Evolutionary conservation across 176 grass and related monocot species (phyloP).

Genomic region (Musa schizocarpa): DNA sequence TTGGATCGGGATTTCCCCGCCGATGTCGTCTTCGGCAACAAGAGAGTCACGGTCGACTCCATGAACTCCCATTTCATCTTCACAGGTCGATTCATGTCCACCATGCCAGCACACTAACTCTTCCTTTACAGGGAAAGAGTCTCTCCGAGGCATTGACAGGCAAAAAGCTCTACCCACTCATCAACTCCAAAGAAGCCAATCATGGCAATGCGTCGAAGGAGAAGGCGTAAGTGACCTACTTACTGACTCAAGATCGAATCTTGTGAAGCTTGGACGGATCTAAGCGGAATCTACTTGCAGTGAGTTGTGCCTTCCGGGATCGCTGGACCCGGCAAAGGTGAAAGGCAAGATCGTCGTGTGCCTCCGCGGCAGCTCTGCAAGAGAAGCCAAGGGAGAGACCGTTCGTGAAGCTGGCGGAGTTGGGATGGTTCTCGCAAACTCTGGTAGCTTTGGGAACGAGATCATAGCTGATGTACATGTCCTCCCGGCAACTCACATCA

Average conservation of each 20-base stretch:
- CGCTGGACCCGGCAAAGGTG: not conserved
- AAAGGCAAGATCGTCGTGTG: constrained; percentile 11
- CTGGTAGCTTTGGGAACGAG: not conserved
- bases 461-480: constrained; percentile 11
- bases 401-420: not conserved
- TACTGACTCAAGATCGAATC: no score
- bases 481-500: constrained; percentile 16
- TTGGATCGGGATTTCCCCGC: constrained; percentile 25
- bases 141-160: constrained; percentile 32
- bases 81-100: not conserved
- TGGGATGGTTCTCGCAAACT: constrained; percentile 9
- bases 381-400: not conserved
- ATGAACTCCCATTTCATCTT: no score
- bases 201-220: not conserved
- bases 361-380: not conserved
- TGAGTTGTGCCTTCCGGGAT: not conserved
- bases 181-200: constrained; percentile 28
- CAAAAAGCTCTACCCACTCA: constrained; percentile 36
- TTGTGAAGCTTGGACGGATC: no score
- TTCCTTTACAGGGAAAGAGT: constrained; percentile 39
- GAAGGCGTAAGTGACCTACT: not conserved
- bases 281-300: not conserved
- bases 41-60: not conserved
- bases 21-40: not conserved
- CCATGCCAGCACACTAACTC: not conserved